Conservation (phyloP, 495 filamentous ascomycete species). For the Annulohypoxylon moriforme region DNA sequence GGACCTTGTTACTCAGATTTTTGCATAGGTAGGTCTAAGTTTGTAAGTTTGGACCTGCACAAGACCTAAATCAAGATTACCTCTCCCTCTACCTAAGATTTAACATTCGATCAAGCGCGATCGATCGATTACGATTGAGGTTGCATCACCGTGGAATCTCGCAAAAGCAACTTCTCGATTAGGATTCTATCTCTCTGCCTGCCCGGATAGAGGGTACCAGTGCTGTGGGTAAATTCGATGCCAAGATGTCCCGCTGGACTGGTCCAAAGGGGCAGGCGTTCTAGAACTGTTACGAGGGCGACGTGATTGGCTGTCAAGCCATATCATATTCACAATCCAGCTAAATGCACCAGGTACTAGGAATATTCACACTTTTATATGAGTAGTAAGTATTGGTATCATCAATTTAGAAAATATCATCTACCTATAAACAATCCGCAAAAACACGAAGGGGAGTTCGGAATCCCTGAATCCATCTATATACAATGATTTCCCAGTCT, state of each 20-base stretch:
- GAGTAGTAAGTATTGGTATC: no score
- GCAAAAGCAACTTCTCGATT: slow-evolving; percentile 33
- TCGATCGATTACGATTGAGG: slow-evolving; percentile 1
- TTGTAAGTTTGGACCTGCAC: neutral
- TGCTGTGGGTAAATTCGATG: slow-evolving; percentile 24
- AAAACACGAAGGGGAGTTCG: slow-evolving; percentile 10
- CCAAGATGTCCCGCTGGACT: slow-evolving; percentile 27
- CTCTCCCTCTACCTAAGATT: slow-evolving; percentile 5
- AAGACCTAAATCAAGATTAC: neutral
- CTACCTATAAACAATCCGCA: neutral
- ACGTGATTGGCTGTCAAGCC: slow-evolving; percentile 16
- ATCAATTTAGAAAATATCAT: neutral
- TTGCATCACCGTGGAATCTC: slow-evolving; percentile 23
- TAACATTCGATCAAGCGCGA: slow-evolving; percentile 20
- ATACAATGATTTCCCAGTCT: slow-evolving; percentile 2
- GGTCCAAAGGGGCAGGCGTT: slow-evolving; percentile 32
- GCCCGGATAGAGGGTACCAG: neutral
- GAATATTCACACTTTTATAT: no score
- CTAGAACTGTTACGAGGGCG: slow-evolving; percentile 1
- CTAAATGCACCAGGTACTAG: no score
- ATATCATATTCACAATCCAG: no score
- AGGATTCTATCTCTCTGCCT: slow-evolving; percentile 16
- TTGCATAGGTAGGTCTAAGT: neutral
- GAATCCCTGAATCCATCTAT: neutral
- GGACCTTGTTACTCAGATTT: neutral